Evolutionary conservation across 2,329 filamentous ascomycete genomes (phyloP).

Genomic region (Hymenoscyphus repandus): DNA sequence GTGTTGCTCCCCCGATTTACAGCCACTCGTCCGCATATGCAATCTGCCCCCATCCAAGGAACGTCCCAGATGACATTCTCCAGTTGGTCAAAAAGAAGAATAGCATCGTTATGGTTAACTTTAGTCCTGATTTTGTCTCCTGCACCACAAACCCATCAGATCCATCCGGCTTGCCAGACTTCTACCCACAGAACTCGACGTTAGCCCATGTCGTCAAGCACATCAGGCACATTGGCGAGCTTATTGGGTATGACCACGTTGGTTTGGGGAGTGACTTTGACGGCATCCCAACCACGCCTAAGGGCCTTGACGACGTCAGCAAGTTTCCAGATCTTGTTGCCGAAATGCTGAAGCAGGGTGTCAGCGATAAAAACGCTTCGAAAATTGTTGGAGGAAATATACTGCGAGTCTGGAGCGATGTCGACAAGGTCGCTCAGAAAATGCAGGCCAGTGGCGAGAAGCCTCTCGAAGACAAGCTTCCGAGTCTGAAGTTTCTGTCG

Average conservation of each 20-base stretch:
- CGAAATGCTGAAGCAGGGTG: conserved; percentile 66
- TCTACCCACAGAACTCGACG: conserved; percentile 64
- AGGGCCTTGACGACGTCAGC: conserved; percentile 77
- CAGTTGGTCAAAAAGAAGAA: conserved; percentile 67
- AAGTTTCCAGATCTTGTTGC: conserved; percentile 76
- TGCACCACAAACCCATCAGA: conserved; percentile 52
- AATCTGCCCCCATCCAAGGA: conserved; percentile 82
- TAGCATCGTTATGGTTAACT: conserved; percentile 88
- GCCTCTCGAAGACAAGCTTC: conserved; percentile 46
- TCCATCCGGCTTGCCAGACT: conserved; percentile 61
- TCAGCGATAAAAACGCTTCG: conserved; percentile 66
- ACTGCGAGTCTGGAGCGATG: conserved; percentile 76
- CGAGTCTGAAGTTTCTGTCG: conserved; percentile 2
- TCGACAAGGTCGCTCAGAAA: conserved; percentile 63
- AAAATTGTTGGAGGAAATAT: conserved; percentile 79
- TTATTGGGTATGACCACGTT: conserved; percentile 83
- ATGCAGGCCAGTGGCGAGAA: conserved; percentile 53
- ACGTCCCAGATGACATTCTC: conserved; percentile 81
- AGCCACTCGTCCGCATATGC: conserved; percentile 79
- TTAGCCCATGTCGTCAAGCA: conserved; percentile 74
- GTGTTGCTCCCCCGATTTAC: conserved; percentile 78
- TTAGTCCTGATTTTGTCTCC: conserved; percentile 75
- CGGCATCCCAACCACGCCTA: conserved; percentile 61
- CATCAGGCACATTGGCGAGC: conserved; percentile 73
- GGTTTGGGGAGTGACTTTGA: conserved; percentile 90